Base-by-base conservation (phyloP, 805 yeast genomes). In the Candida broadrunensis region DNA sequence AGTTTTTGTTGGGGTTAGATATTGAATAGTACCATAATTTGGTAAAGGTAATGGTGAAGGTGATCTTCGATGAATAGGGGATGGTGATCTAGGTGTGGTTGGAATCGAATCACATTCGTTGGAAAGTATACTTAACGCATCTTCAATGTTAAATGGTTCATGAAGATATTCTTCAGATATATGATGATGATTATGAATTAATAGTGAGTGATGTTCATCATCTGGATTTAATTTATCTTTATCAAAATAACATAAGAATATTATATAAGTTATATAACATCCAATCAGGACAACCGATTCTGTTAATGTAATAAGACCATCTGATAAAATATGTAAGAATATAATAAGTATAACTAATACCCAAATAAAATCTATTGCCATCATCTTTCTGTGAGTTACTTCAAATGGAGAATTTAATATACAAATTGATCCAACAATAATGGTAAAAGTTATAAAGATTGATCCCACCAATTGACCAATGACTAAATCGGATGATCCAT, bases 391-490 rank as follows among this genome's bases (percentile, higher is more conserved):
- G 35, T 52, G 44, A 5, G 25, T 37, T 2, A 65, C 48, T n/a
- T 44, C 35, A 36, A 60, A 58, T 5, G 68, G 64, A 7, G 43
- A 43, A 36, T 41, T 21, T 38, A 50, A 23, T 42, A 46, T 8
- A 47, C 61, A 43, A 12, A 68, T 68, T 5, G 56, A 21, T 0
- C 73, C 73, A n/a, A 68, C 50, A 1, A 65, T 55, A 1, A 68
- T 44, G 1, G 67, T 57, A 37, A 65, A 56, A 32, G 62, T 55
- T 11, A 68, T 59, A 2, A 63, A 41, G 11, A 55, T 56, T 2
- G 69, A 59, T 1, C 74, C 73, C 5, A 66, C 51, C 5, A 65
- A 44, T 43, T 68, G 72, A 3, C 73, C 73, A 23, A 68, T 41
- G 3, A 65, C 64, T 16, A 68, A 45, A 27, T 65, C 70, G 1